phyloP scores from a whole-genome alignment of 2,329 filamentous ascomycete genomes.

The Graphium sp. region DNA sequence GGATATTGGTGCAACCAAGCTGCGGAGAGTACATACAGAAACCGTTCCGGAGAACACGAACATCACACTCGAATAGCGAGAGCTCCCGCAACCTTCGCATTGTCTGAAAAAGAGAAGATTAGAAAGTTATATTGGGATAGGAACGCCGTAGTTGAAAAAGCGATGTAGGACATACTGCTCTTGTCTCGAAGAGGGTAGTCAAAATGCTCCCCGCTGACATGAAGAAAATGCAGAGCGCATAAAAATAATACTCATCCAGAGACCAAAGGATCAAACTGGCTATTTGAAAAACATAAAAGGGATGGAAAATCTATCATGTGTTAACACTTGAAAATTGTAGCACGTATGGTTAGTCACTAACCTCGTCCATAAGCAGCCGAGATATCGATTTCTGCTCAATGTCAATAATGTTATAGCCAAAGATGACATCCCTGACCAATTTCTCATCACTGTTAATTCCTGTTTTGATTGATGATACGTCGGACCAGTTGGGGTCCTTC shows the following conservation, averaged over 20 bases:
- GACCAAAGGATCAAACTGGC: slow-evolving; percentile 92
- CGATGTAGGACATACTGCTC: slow-evolving; percentile 37
- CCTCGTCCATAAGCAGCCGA: slow-evolving; percentile 79
- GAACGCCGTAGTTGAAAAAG: neutral
- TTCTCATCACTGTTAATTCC: slow-evolving; percentile 86
- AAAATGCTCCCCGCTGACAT: slow-evolving; percentile 89
- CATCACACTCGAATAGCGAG: slow-evolving; percentile 87
- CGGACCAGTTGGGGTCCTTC: slow-evolving; percentile 85
- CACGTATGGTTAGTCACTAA: slow-evolving; percentile 18
- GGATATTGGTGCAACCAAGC: too few relatives aligned
- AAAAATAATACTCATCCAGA: slow-evolving; percentile 93
- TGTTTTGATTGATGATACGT: slow-evolving; percentile 54
- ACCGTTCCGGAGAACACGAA: slow-evolving; percentile 80
- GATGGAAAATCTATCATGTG: slow-evolving; percentile 59
- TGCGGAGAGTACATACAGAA: slow-evolving; percentile 50
- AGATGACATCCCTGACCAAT: slow-evolving; percentile 65
- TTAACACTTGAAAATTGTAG: neutral
- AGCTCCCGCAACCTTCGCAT: slow-evolving; percentile 85
- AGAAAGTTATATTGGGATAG: neutral
- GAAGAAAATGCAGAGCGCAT: slow-evolving; percentile 83
- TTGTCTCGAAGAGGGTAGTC: slow-evolving; percentile 79
- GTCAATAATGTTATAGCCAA: slow-evolving; percentile 80
- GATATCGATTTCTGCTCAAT: slow-evolving; percentile 77
- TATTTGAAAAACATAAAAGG: slow-evolving; percentile 96
- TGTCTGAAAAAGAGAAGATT: slow-evolving; percentile 31